These are phyloP conservation scores for Eutypa lata DNA, from an alignment of 2,329 filamentous ascomycete species.

Conservation along the genomic window DNA sequence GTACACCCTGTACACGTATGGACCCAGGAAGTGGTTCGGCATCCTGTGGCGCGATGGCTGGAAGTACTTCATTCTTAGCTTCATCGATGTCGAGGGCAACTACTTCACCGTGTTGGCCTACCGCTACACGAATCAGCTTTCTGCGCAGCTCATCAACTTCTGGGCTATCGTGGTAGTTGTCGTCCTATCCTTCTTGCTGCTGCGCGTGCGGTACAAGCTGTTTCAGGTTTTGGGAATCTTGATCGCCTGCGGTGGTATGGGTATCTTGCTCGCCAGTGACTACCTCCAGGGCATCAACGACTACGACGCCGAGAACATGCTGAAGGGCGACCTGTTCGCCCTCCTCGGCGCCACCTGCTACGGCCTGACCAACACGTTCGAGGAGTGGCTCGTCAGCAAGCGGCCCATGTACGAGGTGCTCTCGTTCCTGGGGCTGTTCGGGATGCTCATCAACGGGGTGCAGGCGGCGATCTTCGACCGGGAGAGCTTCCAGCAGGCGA, in stretches of 20 bases:
- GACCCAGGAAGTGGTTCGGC: constrained; percentile 64
- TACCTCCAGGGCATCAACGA: constrained; percentile 76
- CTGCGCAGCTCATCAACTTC: constrained; percentile 95
- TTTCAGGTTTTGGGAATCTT: constrained; percentile 85
- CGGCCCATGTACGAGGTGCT: constrained; percentile 90
- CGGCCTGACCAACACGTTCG: constrained; percentile 84
- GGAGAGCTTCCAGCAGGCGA: constrained; percentile 59
- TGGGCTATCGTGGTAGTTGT: constrained; percentile 97
- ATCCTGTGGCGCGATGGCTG: constrained; percentile 72
- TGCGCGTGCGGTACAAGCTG: constrained; percentile 85
- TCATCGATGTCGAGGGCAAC: constrained; percentile 94
- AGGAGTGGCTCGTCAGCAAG: constrained; percentile 90
- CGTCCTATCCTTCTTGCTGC: constrained; percentile 73
- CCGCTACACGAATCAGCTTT: constrained; percentile 85
- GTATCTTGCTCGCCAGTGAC: constrained; percentile 81
- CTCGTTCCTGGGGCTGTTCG: constrained; percentile 85
- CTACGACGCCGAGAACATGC: constrained; percentile 62
- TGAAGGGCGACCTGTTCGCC: constrained; percentile 92
- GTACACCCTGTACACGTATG: constrained; percentile 76
- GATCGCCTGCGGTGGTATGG: constrained; percentile 86
- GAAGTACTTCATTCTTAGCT: constrained; percentile 90
- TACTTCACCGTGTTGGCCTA: constrained; percentile 98
- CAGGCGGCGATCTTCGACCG: constrained; percentile 93
- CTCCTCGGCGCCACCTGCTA: constrained; percentile 88
- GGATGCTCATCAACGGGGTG: constrained; percentile 84